Base-by-base conservation (phyloP, 495 filamentous ascomycete species). In the Penicillium antarcticum region DNA sequence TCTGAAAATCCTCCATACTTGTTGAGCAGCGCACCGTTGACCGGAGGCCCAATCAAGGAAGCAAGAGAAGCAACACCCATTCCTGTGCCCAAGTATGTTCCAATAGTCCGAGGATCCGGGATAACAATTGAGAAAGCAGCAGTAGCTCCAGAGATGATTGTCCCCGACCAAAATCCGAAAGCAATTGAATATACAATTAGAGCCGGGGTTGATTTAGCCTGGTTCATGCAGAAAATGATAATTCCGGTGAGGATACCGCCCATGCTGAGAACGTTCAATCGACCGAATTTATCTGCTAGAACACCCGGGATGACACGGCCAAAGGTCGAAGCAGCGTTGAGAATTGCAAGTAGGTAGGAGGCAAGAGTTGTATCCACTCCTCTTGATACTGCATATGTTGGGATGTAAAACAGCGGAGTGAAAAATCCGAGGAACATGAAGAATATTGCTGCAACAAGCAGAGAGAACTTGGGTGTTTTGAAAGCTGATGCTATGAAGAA, bases 361-460 rank as follows among this genome's bases (percentile, higher is more conserved):
- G 82, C 72, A 1, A 89, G 68, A 8, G 54, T 54, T 0, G 53
- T 10, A n/a, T 69, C 66, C 77, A 89, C 83, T 13, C 84, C 85
- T 31, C 76, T 58, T 31, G 64, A 43, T 45, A 67, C 51, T 0
- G 81, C 85, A 42, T 81, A 68, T 14, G 82, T 66, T 26, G 82
- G 77, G 39, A 91, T 70, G 53, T 80, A 89, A 62, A 83, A 85
- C 66, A 87, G 80, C 0, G 86, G 87, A 11, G 87, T 55, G 60
- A 84, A 87, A 52, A 85, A 75, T 32, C 84, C 86, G 53, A 80
- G 76, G 66, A 84, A 85, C 65, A 85, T 83, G 32, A 87, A 70
- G 62, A 77, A 76, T 0, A 51, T 12, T 1, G 38, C 42, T 3
- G 46, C 26, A 12, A 54, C 43, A 9, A 60, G 34, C 6, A 58